A percentile compares a stretch with the other conserved stretches of the same genome.
phyloP scores from a whole-genome alignment of 805 yeast genomes.

The Saccharomycodes ludwigii region DNA sequence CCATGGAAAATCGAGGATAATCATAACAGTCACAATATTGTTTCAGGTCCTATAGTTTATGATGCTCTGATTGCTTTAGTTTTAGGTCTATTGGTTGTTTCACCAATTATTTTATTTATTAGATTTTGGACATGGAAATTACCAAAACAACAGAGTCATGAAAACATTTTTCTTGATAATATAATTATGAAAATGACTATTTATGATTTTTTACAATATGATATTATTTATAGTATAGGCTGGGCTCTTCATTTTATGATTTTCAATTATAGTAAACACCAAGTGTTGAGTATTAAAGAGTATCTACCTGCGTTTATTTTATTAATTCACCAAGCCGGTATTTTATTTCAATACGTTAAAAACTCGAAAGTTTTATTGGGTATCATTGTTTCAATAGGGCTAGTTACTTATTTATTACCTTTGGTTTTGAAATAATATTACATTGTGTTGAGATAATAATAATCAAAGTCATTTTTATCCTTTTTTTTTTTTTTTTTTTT shows the following conservation, averaged over 20 bases:
- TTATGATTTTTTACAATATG: neutral
- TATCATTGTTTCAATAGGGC: too few relatives aligned
- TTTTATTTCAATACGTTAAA: neutral
- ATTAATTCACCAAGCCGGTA: neutral
- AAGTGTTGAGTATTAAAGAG: neutral
- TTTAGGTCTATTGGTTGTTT: neutral
- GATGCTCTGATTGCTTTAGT: neutral
- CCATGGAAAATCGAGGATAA: too few relatives aligned
- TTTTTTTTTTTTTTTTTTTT: too few relatives aligned
- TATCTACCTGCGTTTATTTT: neutral
- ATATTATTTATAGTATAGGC: neutral
- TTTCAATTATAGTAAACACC: neutral
- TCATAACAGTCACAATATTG: too few relatives aligned
- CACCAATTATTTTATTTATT: neutral
- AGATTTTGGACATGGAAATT: neutral
- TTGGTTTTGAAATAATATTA: too few relatives aligned
- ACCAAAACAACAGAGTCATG: neutral
- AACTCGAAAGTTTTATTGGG: too few relatives aligned
- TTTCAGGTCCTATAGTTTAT: too few relatives aligned
- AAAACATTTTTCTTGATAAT: too few relatives aligned
- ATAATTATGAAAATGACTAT: neutral
- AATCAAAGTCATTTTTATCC: too few relatives aligned
- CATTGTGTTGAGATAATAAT: too few relatives aligned
- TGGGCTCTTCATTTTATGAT: neutral
- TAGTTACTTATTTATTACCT: too few relatives aligned